phyloP scores from a whole-genome alignment of 768 basidiomycete species.

The Crucibulum laeve region DNA sequence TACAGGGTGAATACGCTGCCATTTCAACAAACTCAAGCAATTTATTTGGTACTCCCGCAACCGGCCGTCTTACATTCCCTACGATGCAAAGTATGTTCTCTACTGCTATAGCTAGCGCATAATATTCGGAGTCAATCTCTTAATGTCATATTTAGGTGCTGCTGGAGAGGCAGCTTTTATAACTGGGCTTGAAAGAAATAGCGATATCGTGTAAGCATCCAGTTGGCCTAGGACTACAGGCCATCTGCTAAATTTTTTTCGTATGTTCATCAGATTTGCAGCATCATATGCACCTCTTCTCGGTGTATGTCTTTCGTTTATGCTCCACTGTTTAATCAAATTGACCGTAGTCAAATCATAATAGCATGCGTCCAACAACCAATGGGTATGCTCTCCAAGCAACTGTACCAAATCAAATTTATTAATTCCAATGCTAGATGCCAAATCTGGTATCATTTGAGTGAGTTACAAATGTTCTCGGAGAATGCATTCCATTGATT shows the following conservation, averaged over 20 bases:
- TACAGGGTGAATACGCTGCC: conserved; percentile 55
- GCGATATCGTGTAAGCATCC: conserved; percentile 27
- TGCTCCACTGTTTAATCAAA: not conserved
- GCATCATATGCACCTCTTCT: conserved; percentile 62
- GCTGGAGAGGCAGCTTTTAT: conserved; percentile 63
- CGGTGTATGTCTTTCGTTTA: conserved; percentile 23
- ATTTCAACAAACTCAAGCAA: conserved; percentile 50
- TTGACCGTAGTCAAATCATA: not conserved
- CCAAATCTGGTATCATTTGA: conserved; percentile 61
- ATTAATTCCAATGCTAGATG: conserved; percentile 34
- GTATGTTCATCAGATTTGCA: conserved; percentile 47
- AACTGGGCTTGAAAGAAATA: conserved; percentile 56
- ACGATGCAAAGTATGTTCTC: conserved; percentile 51
- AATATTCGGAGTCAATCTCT: not conserved
- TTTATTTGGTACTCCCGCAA: conserved; percentile 36
- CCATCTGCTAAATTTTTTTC: conserved; percentile 15
- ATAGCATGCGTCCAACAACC: conserved; percentile 48
- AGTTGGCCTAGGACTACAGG: too few relatives aligned
- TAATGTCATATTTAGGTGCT: conserved; percentile 29
- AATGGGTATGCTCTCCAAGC: conserved; percentile 38
- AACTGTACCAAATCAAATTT: conserved; percentile 3
- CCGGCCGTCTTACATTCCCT: conserved; percentile 49
- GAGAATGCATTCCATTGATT: not conserved
- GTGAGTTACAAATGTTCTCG: conserved; percentile 26
- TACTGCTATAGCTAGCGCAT: not conserved